These are phyloP conservation scores for Wallemia hederae DNA, from an alignment of 1,284 basidiomycete genomes.

Conservation along the genomic window DNA sequence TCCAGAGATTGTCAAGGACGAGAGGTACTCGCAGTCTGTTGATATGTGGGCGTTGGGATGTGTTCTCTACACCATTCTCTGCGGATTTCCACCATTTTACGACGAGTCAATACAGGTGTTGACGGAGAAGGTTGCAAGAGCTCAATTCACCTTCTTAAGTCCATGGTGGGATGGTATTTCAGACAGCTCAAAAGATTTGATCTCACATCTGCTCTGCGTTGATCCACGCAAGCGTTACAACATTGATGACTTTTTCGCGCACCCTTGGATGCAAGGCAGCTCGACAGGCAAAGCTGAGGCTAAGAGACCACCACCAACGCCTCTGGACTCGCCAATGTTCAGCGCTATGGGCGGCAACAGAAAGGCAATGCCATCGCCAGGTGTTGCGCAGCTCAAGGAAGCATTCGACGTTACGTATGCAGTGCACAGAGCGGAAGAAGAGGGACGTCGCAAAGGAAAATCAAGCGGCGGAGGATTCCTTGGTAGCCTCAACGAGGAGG, in stretches of 20 bases:
- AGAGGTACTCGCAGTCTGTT: conserved; percentile 90
- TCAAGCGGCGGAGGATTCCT: conserved; percentile 55
- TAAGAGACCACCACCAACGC: conserved; percentile 18
- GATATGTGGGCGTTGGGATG: conserved; percentile 99
- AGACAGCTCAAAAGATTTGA: conserved; percentile 71
- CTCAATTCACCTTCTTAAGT: conserved; percentile 91
- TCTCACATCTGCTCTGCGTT: conserved; percentile 78
- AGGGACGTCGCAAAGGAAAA: conserved; percentile 55
- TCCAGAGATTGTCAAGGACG: conserved; percentile 97
- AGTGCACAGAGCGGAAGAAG: conserved; percentile 96
- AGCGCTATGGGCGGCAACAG: conserved; percentile 36
- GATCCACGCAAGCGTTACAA: conserved; percentile 86
- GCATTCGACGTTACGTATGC: conserved; percentile 98
- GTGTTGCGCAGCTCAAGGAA: conserved; percentile 71
- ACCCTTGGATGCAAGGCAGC: conserved; percentile 42
- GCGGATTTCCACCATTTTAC: conserved; percentile 95
- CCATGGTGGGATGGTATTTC: conserved; percentile 99
- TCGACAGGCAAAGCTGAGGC: not conserved
- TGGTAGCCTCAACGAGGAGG: conserved; percentile 69
- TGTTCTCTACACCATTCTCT: conserved; percentile 92
- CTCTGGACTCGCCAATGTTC: conserved; percentile 73
- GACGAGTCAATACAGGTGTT: conserved; percentile 95
- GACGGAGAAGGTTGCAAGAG: conserved; percentile 91
- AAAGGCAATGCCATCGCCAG: conserved; percentile 58
- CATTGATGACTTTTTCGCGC: conserved; percentile 87